Percentiles rank a stretch among this genome's conserved stretches.
phyloP scores from a whole-genome alignment of 495 filamentous ascomycete genomes.

The Neurospora cerealis region DNA sequence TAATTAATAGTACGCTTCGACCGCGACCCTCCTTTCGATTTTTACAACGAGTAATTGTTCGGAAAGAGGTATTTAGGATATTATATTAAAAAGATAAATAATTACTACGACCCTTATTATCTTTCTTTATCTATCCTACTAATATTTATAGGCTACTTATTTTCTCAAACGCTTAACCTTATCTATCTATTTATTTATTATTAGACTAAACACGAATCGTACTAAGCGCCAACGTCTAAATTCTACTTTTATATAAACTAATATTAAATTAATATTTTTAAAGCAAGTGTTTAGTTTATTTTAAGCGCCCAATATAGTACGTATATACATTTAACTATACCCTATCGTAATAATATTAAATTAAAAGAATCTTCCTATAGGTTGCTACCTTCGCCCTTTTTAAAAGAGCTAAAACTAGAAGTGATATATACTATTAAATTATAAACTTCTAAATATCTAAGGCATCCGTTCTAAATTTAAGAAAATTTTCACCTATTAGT shows the following conservation, averaged over 20 bases:
- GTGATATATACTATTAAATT: too few species aligned
- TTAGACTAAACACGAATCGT: not conserved
- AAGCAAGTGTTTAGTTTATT: not conserved
- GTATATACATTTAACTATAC: not conserved
- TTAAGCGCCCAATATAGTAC: not conserved
- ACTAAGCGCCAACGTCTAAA: not conserved
- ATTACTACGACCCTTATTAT: not conserved
- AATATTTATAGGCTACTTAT: not conserved
- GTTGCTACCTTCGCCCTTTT: too few species aligned
- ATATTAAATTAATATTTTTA: not conserved
- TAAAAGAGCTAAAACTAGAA: too few species aligned
- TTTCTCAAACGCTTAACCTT: not conserved
- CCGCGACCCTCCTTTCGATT: not conserved
- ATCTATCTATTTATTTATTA: not conserved
- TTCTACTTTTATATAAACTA: not conserved
- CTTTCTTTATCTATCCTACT: not conserved
- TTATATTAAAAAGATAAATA: not conserved
- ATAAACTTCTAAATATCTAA: not conserved
- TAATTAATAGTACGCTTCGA: not conserved
- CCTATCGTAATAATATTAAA: not conserved
- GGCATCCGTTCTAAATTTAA: too few species aligned
- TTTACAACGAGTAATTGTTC: not conserved
- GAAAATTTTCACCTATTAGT: too few species aligned
- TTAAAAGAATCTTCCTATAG: not conserved
- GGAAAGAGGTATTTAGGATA: not conserved